Base-by-base conservation (phyloP, 164 flowering plant genomes). In the Buxus sempervirens region DNA sequence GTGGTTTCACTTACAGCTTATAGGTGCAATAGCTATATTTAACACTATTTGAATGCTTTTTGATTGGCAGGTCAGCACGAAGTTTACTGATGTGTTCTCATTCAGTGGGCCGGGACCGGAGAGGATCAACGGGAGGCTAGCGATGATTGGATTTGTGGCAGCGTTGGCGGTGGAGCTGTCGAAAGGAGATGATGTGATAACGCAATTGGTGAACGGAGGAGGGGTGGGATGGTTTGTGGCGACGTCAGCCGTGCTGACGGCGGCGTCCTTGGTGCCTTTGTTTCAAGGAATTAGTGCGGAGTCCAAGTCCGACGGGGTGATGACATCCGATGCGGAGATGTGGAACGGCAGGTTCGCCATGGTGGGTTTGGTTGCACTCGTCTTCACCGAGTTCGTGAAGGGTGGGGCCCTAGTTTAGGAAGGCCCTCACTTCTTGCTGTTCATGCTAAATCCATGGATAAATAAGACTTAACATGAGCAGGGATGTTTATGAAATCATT, bases 271-370 rank as follows among this genome's bases (percentile, higher is more conserved):
- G 69, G 60, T 87, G 12, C 91, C 91, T 0, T 23, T 85, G 74
- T 81, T 82, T 15, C 72, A 77, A 64, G 89, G 91, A 0, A 84
- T 81, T 20, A 72, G 73, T 0, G 85, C 45, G 14, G 80, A 87
- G 67, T 70, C 87, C 2, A 81, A 81, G 55, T 78, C 89, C 0
- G 69, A 75, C 0, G 88, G 82, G 54, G 0, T 84, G 5, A 85
- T 87, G 89, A 83, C 75, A 0, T 79, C 91, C 1, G 76, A 87
- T 61, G 91, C 89, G 4, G 89, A 87, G 73, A n/a, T 85, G 54
- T 83, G 84, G 86, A 87, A 87, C 41, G 89, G 91, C 1, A 78
- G 91, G 54, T 62, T 85, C 19, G 91, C 91, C 19, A 85, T 87
- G 89, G 54, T 87, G 71, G 91, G 91, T 13, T 66, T 87, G 49